These are phyloP conservation scores for Diplogelasinospora grovesii DNA, from an alignment of 495 filamentous ascomycete genomes.

Conservation along the genomic window DNA sequence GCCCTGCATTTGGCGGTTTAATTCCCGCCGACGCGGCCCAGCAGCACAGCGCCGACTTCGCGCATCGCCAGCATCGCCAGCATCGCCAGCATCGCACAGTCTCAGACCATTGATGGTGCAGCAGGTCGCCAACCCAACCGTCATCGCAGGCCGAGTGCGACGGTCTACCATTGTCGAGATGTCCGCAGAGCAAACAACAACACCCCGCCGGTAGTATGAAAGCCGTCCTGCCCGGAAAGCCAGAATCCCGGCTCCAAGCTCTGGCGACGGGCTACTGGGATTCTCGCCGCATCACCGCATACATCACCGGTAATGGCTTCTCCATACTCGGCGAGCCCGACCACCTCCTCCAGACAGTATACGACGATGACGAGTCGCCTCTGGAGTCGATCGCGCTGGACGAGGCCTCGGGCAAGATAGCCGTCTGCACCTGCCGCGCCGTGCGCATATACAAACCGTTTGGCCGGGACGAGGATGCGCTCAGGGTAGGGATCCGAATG, in stretches of 20 bases:
- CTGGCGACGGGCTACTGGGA: conserved; percentile 82
- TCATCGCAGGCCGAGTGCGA: too few species aligned
- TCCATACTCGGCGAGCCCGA: conserved; percentile 71
- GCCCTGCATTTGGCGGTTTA: too few species aligned
- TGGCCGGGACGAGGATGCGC: conserved; percentile 58
- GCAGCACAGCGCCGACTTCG: too few species aligned
- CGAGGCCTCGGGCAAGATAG: conserved; percentile 79
- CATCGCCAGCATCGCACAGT: too few species aligned
- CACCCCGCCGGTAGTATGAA: conserved; percentile 40
- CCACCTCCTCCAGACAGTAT: conserved; percentile 80
- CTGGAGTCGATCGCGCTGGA: conserved; percentile 73
- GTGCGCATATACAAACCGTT: conserved; percentile 77
- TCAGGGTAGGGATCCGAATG: conserved; percentile 57
- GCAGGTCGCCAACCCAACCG: too few species aligned
- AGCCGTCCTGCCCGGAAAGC: conserved; percentile 84
- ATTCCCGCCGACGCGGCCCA: too few species aligned
- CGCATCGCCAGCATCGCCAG: too few species aligned
- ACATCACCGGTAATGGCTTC: conserved; percentile 83
- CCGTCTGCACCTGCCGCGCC: conserved; percentile 55
- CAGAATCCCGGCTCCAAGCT: conserved; percentile 83
- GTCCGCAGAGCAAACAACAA: conserved; percentile 4
- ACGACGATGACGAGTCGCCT: conserved; percentile 65
- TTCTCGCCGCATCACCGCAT: conserved; percentile 71
- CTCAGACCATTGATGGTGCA: too few species aligned
- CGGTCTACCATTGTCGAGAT: conserved; percentile 10